These are phyloP conservation scores for Aspergillus tubingensis DNA, from an alignment of 2,329 filamentous ascomycete species.

Conservation along the genomic window DNA sequence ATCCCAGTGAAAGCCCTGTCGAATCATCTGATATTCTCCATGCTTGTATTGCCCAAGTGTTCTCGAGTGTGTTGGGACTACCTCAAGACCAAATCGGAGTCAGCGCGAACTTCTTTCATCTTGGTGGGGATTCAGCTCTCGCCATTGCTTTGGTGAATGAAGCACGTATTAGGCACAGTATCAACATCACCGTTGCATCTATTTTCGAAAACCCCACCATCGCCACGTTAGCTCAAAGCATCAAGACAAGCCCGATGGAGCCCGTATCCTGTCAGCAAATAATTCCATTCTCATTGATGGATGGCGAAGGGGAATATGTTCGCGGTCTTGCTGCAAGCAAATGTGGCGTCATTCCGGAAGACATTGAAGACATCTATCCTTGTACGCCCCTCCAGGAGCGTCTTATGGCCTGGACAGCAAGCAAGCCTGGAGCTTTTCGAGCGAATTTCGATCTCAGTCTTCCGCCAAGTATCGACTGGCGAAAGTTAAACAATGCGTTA, in stretches of 20 bases:
- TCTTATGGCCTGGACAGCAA: constrained; percentile 36
- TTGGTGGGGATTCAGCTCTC: not conserved
- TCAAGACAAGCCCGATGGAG: not conserved
- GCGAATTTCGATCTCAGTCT: constrained; percentile 34
- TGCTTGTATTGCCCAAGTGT: too few relatives aligned
- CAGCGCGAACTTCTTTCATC: not conserved
- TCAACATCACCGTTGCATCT: not conserved
- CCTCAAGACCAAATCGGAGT: not conserved
- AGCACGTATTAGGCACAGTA: not conserved
- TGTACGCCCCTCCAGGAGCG: constrained; percentile 45
- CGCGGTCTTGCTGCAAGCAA: not conserved
- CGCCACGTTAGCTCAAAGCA: not conserved
- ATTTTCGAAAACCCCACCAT: not conserved
- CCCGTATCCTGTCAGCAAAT: too few relatives aligned
- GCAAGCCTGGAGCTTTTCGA: constrained; percentile 39
- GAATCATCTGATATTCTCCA: too few relatives aligned
- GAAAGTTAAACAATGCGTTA: constrained; percentile 40
- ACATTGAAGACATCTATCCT: constrained; percentile 41
- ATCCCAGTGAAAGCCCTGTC: not conserved
- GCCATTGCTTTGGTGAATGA: not conserved
- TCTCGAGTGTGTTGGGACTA: not conserved
- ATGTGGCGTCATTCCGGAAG: not conserved
- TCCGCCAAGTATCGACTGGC: constrained; percentile 27
- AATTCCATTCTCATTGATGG: not conserved
- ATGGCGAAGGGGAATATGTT: too few relatives aligned